Conservation (phyloP, 2,329 filamentous ascomycete species). For the Fusarium brevicatenulatum region DNA sequence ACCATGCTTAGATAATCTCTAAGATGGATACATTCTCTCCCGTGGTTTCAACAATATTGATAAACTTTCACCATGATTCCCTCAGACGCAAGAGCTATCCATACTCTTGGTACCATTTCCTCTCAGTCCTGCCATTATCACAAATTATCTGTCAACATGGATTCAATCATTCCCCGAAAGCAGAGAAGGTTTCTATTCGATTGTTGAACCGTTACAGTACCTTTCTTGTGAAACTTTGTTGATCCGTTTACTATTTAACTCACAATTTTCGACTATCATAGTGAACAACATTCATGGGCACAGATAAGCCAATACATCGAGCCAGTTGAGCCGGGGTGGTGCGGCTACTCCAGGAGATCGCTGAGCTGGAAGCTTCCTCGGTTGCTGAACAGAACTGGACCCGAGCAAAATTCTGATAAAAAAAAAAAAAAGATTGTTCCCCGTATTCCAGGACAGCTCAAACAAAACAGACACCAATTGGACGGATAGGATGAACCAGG, state of each 20-base stretch:
- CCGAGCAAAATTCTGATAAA: slow-evolving; percentile 2
- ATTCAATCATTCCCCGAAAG: background rate
- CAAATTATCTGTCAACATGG: too few relatives aligned
- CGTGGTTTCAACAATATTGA: background rate
- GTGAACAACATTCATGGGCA: slow-evolving; percentile 15
- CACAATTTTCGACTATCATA: slow-evolving; percentile 9
- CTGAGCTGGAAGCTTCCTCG: slow-evolving; percentile 15
- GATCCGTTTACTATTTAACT: slow-evolving; percentile 1
- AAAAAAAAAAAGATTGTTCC: slow-evolving; percentile 15
- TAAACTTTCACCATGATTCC: background rate
- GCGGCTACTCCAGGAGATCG: slow-evolving; percentile 8
- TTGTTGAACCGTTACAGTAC: slow-evolving; percentile 32
- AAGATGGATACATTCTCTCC: background rate
- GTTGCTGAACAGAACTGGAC: slow-evolving; percentile 7
- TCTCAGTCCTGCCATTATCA: background rate
- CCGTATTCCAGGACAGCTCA: slow-evolving; percentile 8
- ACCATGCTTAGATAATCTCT: background rate
- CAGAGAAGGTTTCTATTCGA: background rate
- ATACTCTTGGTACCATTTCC: background rate
- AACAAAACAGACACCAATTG: slow-evolving; percentile 34
- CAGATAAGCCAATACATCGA: background rate
- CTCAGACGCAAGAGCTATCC: background rate
- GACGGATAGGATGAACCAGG: slow-evolving; percentile 31
- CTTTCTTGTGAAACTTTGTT: slow-evolving; percentile 37
- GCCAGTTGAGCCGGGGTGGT: background rate